Evolutionary conservation across 345 rosid genomes (phyloP).

Genomic region (Sonneratia alba): DNA sequence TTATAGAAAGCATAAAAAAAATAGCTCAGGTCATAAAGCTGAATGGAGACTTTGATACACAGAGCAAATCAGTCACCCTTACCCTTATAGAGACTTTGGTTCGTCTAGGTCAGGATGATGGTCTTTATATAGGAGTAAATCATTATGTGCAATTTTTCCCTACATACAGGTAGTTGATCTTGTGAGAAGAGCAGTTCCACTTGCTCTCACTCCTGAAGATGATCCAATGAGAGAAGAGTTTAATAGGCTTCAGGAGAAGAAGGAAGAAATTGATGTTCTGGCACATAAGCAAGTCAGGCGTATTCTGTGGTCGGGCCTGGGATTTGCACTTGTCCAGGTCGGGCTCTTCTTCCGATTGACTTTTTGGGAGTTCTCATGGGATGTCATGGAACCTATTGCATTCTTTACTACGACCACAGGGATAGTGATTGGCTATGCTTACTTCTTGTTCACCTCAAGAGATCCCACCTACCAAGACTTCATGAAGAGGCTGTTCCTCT

Average conservation of each 20-base stretch:
- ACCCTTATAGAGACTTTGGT: not conserved
- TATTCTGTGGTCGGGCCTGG: conserved; percentile 71
- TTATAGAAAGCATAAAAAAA: not conserved
- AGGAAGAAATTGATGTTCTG: conserved; percentile 70
- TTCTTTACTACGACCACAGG: conserved; percentile 70
- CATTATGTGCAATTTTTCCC: not conserved
- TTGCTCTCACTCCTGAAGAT: conserved; percentile 53
- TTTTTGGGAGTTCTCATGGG: conserved; percentile 99
- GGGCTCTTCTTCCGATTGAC: conserved; percentile 79
- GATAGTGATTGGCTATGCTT: conserved; percentile 74
- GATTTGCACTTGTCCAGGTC: conserved; percentile 44
- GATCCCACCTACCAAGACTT: conserved; percentile 95
- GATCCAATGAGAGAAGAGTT: conserved; percentile 61
- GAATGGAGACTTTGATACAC: not conserved
- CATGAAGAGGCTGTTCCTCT: conserved; percentile 79
- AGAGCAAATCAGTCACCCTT: not conserved
- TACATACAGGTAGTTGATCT: conserved; percentile 66
- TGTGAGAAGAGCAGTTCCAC: conserved; percentile 73
- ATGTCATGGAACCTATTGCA: conserved; percentile 92
- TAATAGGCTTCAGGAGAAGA: conserved; percentile 48
- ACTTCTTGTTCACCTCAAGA: conserved; percentile 75
- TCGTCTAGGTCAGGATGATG: not conserved
- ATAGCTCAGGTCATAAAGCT: not conserved
- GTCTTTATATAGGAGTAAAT: not conserved
- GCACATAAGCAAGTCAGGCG: conserved; percentile 90